These are phyloP conservation scores for Oleoguttula mirabilis DNA, from an alignment of 495 filamentous ascomycete genomes.

Conservation along the genomic window DNA sequence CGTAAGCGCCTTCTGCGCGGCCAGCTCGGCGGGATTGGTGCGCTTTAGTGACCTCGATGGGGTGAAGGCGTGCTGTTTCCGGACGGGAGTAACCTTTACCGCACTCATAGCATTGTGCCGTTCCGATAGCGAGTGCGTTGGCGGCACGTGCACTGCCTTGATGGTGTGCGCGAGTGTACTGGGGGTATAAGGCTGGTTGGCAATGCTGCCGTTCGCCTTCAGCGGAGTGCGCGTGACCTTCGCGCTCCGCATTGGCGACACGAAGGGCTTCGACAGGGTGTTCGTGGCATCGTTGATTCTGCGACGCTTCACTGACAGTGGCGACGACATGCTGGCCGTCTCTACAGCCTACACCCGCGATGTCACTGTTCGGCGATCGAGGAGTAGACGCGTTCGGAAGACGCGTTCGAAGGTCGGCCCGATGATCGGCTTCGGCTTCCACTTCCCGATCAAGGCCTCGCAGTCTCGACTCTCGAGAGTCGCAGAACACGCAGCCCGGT, in stretches of 20 bases:
- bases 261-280: constrained; percentile 54
- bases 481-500: too few species aligned
- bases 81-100: constrained; percentile 1
- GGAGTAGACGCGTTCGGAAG: too few species aligned
- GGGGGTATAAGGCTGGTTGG: constrained; percentile 1
- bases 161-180: constrained; percentile 16
- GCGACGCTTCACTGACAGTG: constrained; percentile 40
- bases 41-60: background rate
- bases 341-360: too few species aligned
- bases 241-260: constrained; percentile 43
- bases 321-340: too few species aligned
- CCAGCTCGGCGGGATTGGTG: constrained; percentile 13
- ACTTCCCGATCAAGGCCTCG: too few species aligned
- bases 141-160: background rate
- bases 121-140: background rate
- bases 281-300: constrained; percentile 39
- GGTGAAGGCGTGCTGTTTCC: constrained; percentile 1
- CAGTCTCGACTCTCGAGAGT: too few species aligned
- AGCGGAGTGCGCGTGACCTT: constrained; percentile 17
- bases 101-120: background rate
- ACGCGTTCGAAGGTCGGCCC: too few species aligned
- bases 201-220: constrained; percentile 14
- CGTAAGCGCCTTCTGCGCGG: constrained; percentile 12
- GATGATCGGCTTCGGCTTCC: too few species aligned
- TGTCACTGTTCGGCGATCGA: too few species aligned